Conservation (phyloP, 208 protist genomes). For the Acanthamoeba triangularis region DNA sequence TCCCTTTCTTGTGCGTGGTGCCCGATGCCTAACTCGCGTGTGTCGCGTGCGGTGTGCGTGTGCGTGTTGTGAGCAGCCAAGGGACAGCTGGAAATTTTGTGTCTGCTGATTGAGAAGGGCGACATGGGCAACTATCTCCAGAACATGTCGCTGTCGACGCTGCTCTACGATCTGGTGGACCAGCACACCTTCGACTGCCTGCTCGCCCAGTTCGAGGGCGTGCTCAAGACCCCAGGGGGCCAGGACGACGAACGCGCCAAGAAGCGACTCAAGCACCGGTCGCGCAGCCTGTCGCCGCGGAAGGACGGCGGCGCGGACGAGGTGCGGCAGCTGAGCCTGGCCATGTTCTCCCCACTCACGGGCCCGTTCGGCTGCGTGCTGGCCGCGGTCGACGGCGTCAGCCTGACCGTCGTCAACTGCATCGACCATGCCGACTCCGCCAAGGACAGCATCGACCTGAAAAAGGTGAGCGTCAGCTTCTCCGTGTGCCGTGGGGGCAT, state of each 20-base stretch:
- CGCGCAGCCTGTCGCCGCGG: neutral
- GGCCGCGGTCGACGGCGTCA: neutral
- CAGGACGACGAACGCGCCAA: neutral
- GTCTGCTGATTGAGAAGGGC: conserved; percentile 67
- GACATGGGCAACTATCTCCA: conserved; percentile 37
- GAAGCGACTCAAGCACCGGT: neutral
- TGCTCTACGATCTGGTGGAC: conserved; percentile 62
- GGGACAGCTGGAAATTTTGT: conserved; percentile 69
- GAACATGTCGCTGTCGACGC: conserved; percentile 37
- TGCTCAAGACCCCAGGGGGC: neutral
- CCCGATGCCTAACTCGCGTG: neutral
- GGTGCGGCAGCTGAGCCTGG: conserved; percentile 41
- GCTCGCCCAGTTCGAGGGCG: conserved; percentile 40
- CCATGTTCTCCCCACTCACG: conserved; percentile 54
- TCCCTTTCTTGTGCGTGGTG: neutral
- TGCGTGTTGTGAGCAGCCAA: conserved; percentile 6
- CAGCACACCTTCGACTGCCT: conserved; percentile 27
- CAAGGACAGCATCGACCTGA: neutral
- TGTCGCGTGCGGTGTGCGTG: neutral
- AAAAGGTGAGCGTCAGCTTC: neutral
- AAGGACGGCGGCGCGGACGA: conserved; percentile 9
- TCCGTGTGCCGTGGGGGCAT: neutral
- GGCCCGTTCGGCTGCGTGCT: conserved; percentile 21
- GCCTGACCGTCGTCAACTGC: conserved; percentile 52
- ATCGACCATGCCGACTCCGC: neutral